Evolutionary conservation across 306 rosid species (phyloP), one percentile per base, ranked within the genome.

Genomic region (Vachellia pachyceras): DNA sequence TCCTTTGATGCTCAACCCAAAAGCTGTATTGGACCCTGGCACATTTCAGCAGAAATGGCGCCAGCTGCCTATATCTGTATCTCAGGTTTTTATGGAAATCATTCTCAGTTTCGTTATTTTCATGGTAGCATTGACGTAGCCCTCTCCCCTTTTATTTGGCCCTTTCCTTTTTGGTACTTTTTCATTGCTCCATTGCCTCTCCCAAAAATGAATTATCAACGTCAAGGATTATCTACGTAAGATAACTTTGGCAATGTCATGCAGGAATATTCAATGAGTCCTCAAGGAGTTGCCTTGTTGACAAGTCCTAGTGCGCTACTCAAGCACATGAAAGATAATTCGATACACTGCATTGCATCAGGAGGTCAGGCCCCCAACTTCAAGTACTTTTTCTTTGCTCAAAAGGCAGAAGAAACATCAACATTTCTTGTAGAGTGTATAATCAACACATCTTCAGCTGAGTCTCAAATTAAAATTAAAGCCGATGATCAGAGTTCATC

Each of bases 1-100:
- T 79, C 78, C 89, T 13, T 84, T 96, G 91, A 90, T 73, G 84
- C 97, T 96, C 73, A 93, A 92, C 75, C 86, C 96, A 15, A 96
- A 96, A 83, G 97, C 99, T 83, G 84, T 60, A 57, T 79, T 93
- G 85, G 99, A 92, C 83, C 98, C 99, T 22, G 84, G 94, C 76
- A 69, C 94, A 52, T 96, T 96, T 85, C 99, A 96, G 92, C 99
- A 93, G 79, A 96, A 93, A 85, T 96, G 99, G 99, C 99, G 97
- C 82, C 99, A 93, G 84, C 87, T 96, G 50, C 94, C 99, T 23
- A 42, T 96, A 85, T 90, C 98, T 20, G 50, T 79, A 84, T 89
- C 98, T 22, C 94, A 91, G 98, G 99, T 95, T 83, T 67, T 71
- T 78, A 80, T 83, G 66, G 67, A 73, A 82, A 79, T 79, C 50